Evolutionary conservation across 495 filamentous ascomycete species (phyloP).

Genomic region (Beverwykella pulmonaria): DNA sequence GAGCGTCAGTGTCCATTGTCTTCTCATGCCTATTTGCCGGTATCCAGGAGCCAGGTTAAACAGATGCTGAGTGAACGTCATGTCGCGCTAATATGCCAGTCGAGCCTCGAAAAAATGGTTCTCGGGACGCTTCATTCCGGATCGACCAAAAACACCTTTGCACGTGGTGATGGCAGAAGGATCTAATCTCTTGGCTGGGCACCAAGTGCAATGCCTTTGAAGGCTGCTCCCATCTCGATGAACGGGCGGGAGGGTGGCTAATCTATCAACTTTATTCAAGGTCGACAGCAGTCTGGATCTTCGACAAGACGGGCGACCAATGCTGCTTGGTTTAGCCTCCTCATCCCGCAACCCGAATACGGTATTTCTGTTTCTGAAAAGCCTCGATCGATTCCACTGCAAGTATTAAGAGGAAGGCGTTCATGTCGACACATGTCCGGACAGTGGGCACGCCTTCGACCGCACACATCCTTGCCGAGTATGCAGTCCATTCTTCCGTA

Average conservation of each 20-base stretch:
- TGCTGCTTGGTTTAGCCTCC: background rate
- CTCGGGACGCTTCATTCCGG: slow-evolving; percentile 14
- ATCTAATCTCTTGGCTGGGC: background rate
- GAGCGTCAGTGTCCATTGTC: background rate
- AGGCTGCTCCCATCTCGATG: background rate
- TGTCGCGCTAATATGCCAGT: background rate
- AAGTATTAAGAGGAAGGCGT: background rate
- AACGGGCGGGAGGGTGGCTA: background rate
- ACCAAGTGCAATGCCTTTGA: background rate
- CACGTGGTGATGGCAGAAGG: slow-evolving; percentile 16
- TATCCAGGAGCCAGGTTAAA: slow-evolving; percentile 24
- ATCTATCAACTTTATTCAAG: slow-evolving; percentile 17
- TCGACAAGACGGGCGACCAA: background rate
- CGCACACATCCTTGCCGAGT: background rate
- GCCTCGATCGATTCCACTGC: background rate
- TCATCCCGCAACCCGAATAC: background rate
- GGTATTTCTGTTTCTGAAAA: background rate
- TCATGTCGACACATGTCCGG: background rate
- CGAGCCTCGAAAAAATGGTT: slow-evolving; percentile 13
- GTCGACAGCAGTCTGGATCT: slow-evolving; percentile 1
- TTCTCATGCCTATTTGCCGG: background rate
- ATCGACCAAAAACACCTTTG: background rate
- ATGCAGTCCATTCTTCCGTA: slow-evolving; percentile 3
- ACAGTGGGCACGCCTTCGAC: background rate
- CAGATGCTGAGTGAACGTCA: slow-evolving; percentile 3